These are phyloP conservation scores for Fusarium sp. DNA, from an alignment of 2,329 filamentous ascomycete genomes.

Conservation along the genomic window DNA sequence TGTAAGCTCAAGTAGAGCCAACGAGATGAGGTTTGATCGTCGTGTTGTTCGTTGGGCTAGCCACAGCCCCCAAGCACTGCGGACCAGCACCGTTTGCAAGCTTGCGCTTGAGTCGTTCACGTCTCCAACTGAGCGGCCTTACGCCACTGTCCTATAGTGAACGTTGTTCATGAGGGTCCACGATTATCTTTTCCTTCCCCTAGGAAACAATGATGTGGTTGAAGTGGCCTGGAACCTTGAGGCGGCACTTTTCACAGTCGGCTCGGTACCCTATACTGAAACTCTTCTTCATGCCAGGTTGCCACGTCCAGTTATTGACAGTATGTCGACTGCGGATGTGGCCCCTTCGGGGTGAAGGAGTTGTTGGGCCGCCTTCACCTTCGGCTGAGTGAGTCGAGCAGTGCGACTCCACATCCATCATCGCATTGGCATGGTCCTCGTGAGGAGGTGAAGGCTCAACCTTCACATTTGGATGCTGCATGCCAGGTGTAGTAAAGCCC, in stretches of 20 bases:
- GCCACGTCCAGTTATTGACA: constrained; percentile 68
- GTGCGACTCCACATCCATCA: constrained; percentile 52
- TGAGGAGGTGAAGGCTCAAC: constrained; percentile 46
- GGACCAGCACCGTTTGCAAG: background rate
- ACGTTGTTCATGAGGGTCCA: constrained; percentile 39
- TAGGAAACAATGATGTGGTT: constrained; percentile 80
- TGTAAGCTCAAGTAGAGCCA: background rate
- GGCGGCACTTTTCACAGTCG: constrained; percentile 81
- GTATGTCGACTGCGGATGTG: constrained; percentile 70
- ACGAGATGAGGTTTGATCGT: background rate
- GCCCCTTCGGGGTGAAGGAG: constrained; percentile 63
- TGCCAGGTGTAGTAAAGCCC: constrained; percentile 48
- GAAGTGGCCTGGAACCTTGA: constrained; percentile 81
- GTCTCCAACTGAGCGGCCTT: constrained; percentile 41
- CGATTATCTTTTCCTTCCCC: constrained; percentile 46
- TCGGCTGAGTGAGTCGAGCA: constrained; percentile 42
- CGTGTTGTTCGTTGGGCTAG: background rate
- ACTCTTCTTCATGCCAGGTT: constrained; percentile 73
- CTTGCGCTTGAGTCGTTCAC: constrained; percentile 24
- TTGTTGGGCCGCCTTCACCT: constrained; percentile 52
- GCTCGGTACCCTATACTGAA: constrained; percentile 83
- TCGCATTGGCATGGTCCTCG: constrained; percentile 53
- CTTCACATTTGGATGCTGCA: constrained; percentile 27
- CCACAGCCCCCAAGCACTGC: background rate
- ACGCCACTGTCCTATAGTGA: constrained; percentile 45